These are phyloP conservation scores for Balansia obtecta DNA, from an alignment of 2,329 filamentous ascomycete species.

Conservation along the genomic window DNA sequence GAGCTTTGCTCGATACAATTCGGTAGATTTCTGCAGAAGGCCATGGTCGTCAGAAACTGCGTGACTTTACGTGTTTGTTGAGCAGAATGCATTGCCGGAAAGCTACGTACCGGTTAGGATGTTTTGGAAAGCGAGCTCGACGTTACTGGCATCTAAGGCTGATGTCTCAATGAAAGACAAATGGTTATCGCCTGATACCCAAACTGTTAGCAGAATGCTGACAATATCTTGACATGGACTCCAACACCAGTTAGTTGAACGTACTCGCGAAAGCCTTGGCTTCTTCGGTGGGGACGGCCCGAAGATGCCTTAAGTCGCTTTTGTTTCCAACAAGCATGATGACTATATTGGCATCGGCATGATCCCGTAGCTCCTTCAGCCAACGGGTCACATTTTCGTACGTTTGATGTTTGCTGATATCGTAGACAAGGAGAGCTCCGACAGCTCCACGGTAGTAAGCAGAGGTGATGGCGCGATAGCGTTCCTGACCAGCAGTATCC, in stretches of 20 bases:
- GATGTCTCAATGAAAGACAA: slow-evolving; percentile 99
- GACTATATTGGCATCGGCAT: slow-evolving; percentile 97
- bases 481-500: slow-evolving; percentile 98
- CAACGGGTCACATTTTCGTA: slow-evolving; percentile 98
- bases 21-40: slow-evolving; percentile 78
- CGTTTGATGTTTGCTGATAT: slow-evolving; percentile 99
- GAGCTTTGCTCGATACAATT: slow-evolving; percentile 94
- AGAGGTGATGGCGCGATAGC: slow-evolving; percentile 97
- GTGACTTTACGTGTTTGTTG: not conserved
- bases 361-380: slow-evolving; percentile 96
- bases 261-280: slow-evolving; percentile 94
- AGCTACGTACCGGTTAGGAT: slow-evolving; percentile 76
- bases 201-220: slow-evolving; percentile 4
- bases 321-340: slow-evolving; percentile 99
- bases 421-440: slow-evolving; percentile 93
- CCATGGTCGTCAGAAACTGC: slow-evolving; percentile 4
- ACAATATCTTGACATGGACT: no score
- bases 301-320: slow-evolving; percentile 97
- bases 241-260: slow-evolving; percentile 15
- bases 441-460: slow-evolving; percentile 98
- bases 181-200: slow-evolving; percentile 73
- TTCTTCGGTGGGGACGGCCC: slow-evolving; percentile 94
- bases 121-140: slow-evolving; percentile 98
- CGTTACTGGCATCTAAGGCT: slow-evolving; percentile 95
- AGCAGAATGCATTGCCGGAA: not conserved